These are phyloP conservation scores for Globisporangium viniferum DNA, from an alignment of 352 stramenopile species.

Conservation along the genomic window DNA sequence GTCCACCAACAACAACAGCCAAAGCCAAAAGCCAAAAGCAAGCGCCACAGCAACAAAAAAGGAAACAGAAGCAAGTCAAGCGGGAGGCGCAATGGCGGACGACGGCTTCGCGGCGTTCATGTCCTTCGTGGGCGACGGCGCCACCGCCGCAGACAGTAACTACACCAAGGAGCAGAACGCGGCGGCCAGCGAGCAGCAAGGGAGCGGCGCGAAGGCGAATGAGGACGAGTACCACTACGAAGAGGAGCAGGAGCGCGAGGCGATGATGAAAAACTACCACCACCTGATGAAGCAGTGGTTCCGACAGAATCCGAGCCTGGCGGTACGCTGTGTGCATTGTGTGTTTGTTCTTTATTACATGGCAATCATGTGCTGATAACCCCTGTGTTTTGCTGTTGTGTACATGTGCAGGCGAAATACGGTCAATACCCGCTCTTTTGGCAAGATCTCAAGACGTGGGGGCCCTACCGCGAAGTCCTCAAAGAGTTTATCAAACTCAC, in stretches of 20 bases:
- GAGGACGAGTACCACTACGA: conserved; percentile 77
- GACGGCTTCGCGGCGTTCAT: conserved; percentile 75
- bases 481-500: conserved; percentile 88
- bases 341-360: not conserved
- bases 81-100: conserved; percentile 41
- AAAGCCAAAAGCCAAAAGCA: not conserved
- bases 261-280: conserved; percentile 88
- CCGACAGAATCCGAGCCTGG: conserved; percentile 47
- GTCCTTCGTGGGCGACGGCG: conserved; percentile 40
- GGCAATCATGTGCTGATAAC: not conserved
- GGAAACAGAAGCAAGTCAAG: not conserved
- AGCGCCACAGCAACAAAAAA: not conserved
- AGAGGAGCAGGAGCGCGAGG: conserved; percentile 83
- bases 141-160: conserved; percentile 12
- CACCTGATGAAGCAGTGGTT: conserved; percentile 90
- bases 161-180: not conserved
- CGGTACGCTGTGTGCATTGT: conserved; percentile 20
- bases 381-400: conserved; percentile 3
- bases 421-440: conserved; percentile 93
- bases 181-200: not conserved
- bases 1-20: conserved; percentile 3
- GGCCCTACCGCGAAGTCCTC: conserved; percentile 89
- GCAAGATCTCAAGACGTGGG: conserved; percentile 94
- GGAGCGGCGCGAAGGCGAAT: conserved; percentile 4
- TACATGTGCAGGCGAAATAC: conserved; percentile 55